phyloP scores from a whole-genome alignment of 106 monocot species.

The Allium cepa region DNA sequence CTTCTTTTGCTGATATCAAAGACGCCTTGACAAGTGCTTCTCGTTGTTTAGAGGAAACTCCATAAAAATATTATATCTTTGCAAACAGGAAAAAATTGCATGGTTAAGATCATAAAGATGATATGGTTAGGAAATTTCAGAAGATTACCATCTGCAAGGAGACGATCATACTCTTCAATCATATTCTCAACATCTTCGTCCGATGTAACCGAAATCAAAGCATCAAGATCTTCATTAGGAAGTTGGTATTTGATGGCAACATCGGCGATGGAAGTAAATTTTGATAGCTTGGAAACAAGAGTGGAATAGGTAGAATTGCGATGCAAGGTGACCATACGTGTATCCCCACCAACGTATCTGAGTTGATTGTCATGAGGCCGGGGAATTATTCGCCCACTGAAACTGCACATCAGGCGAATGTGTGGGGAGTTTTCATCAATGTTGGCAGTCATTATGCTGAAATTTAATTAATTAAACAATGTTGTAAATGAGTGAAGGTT shows the following conservation, averaged over 20 bases:
- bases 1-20: too few relatives aligned
- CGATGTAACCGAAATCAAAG: slow-evolving; percentile 64
- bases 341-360: slow-evolving; percentile 63
- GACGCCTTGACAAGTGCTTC: too few relatives aligned
- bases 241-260: slow-evolving; percentile 65
- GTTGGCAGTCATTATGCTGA: too few relatives aligned
- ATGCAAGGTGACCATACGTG: slow-evolving; percentile 24
- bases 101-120: too few relatives aligned
- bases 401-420: slow-evolving; percentile 66
- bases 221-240: slow-evolving; percentile 76
- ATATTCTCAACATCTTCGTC: slow-evolving; percentile 86
- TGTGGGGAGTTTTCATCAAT: background rate
- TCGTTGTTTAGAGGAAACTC: too few relatives aligned
- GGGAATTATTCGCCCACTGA: slow-evolving; percentile 55
- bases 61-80: too few relatives aligned
- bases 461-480: too few relatives aligned
- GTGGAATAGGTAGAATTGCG: slow-evolving; percentile 26
- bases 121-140: too few relatives aligned
- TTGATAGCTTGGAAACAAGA: slow-evolving; percentile 49
- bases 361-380: slow-evolving; percentile 54
- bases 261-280: slow-evolving; percentile 10
- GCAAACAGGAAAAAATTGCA: too few relatives aligned
- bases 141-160: background rate
- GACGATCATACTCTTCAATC: slow-evolving; percentile 69
- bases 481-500: too few relatives aligned